phyloP scores from a whole-genome alignment of 495 filamentous ascomycete species.

The Neurospora sp. region DNA sequence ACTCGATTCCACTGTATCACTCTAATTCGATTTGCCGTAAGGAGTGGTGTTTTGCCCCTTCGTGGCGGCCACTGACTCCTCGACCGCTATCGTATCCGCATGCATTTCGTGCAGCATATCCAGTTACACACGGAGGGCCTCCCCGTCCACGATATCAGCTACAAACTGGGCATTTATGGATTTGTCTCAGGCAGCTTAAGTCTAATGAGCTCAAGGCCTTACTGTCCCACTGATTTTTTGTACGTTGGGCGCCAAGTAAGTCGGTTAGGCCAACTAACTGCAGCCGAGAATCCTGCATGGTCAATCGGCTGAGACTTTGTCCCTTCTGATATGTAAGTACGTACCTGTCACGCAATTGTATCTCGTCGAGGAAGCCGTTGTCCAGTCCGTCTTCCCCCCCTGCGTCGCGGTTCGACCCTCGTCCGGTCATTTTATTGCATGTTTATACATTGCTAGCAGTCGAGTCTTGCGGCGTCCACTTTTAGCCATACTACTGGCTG shows the following conservation, averaged over 20 bases:
- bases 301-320: neutral
- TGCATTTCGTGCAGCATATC: conserved; percentile 12
- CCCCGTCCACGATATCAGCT: neutral
- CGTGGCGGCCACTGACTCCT: conserved; percentile 40
- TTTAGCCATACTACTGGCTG: neutral
- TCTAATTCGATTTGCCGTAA: neutral
- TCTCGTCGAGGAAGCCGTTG: neutral
- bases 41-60: conserved; percentile 14
- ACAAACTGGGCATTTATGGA: neutral
- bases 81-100: conserved; percentile 2
- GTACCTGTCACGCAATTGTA: neutral
- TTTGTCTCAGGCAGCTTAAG: neutral
- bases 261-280: neutral
- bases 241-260: neutral
- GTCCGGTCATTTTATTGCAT: neutral
- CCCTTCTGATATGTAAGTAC: neutral
- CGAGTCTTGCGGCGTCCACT: neutral
- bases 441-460: neutral
- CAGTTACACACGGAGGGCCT: neutral
- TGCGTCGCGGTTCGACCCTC: neutral
- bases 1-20: neutral
- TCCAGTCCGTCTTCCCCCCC: neutral
- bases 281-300: neutral
- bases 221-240: neutral
- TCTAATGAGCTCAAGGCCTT: neutral